Percentiles rank a stretch among this genome's conserved stretches.
Evolutionary conservation across 2,329 filamentous ascomycete genomes (phyloP).

Genomic region (Aspergillus chevalieri): DNA sequence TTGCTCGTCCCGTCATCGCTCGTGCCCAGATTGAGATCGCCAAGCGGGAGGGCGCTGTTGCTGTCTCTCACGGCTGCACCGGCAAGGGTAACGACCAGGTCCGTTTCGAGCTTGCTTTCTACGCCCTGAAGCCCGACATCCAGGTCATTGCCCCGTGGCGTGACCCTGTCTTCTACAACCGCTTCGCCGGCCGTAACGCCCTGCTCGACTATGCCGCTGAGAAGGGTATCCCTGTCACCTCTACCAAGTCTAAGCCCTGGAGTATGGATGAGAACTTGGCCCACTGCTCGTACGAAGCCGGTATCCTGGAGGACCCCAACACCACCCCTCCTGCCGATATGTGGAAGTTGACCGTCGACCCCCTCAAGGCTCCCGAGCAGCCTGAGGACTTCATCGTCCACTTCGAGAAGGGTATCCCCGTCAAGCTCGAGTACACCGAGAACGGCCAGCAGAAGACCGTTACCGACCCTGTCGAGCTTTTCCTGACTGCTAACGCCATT

Average conservation of each 20-base stretch:
- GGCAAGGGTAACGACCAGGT: conserved; percentile 47
- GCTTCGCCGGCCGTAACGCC: conserved; percentile 45
- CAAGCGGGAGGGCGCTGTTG: conserved; percentile 37
- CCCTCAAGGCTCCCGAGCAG: conserved; percentile 62
- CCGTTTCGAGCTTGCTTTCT: conserved; percentile 47
- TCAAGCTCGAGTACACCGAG: conserved; percentile 56
- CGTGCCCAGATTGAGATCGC: conserved; percentile 37
- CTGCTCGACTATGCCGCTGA: conserved; percentile 45
- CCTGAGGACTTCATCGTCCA: conserved; percentile 65
- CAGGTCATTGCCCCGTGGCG: conserved; percentile 47
- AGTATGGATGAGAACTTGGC: conserved; percentile 54
- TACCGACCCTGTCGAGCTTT: conserved; percentile 66
- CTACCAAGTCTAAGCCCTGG: conserved; percentile 43
- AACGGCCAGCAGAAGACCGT: conserved; percentile 48
- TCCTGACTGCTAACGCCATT: conserved; percentile 65
- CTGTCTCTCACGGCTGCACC: conserved; percentile 42
- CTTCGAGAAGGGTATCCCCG: conserved; percentile 70
- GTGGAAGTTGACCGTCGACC: conserved; percentile 66
- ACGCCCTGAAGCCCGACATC: conserved; percentile 44
- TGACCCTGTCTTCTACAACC: conserved; percentile 43
- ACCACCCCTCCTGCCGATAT: conserved; percentile 67
- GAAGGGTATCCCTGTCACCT: conserved; percentile 43
- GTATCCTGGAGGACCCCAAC: conserved; percentile 52
- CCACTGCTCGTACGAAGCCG: conserved; percentile 68
- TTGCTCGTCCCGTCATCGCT: conserved; percentile 45